phyloP scores from a whole-genome alignment of 768 basidiomycete species.

The Kwoniella dejecticola region DNA sequence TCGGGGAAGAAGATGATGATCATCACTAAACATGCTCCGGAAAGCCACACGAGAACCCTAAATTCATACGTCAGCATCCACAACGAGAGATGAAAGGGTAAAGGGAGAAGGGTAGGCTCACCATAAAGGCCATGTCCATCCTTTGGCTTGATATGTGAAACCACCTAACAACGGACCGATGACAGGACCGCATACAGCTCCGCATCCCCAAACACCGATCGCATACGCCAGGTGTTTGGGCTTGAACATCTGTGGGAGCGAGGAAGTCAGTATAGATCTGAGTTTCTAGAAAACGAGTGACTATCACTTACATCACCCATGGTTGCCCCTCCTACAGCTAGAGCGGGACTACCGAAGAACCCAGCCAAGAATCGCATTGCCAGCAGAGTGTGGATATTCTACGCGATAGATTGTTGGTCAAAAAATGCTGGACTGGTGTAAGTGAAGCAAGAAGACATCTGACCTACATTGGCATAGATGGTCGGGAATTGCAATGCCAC shows the following conservation, averaged over 20 bases:
- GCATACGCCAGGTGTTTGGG: slow-evolving; percentile 52
- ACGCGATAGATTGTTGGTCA: slow-evolving; percentile 20
- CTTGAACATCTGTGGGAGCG: slow-evolving; percentile 38
- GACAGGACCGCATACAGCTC: slow-evolving; percentile 19
- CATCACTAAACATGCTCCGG: slow-evolving; percentile 12
- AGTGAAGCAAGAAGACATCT: neutral
- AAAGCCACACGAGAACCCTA: slow-evolving; percentile 18
- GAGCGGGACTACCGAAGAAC: slow-evolving; percentile 61
- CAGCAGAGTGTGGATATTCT: slow-evolving; percentile 65
- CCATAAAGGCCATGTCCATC: slow-evolving; percentile 23
- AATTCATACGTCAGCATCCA: too few relatives aligned
- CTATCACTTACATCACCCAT: slow-evolving; percentile 26
- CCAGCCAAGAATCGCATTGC: slow-evolving; percentile 68
- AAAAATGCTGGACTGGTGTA: too few relatives aligned
- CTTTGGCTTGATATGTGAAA: slow-evolving; percentile 20
- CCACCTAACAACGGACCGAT: slow-evolving; percentile 14
- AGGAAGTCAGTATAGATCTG: slow-evolving; percentile 17
- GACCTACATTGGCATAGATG: slow-evolving; percentile 22
- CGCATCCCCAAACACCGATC: slow-evolving; percentile 21
- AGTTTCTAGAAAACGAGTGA: neutral
- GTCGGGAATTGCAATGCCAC: slow-evolving; percentile 19
- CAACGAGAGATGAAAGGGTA: too few relatives aligned
- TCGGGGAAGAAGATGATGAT: slow-evolving; percentile 17
- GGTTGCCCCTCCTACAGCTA: slow-evolving; percentile 33
- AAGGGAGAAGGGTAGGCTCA: neutral